Percentiles rank a stretch among this genome's conserved stretches.
Conservation (phyloP, 2,329 filamentous ascomycete species). For the Monosporascus ibericus region DNA sequence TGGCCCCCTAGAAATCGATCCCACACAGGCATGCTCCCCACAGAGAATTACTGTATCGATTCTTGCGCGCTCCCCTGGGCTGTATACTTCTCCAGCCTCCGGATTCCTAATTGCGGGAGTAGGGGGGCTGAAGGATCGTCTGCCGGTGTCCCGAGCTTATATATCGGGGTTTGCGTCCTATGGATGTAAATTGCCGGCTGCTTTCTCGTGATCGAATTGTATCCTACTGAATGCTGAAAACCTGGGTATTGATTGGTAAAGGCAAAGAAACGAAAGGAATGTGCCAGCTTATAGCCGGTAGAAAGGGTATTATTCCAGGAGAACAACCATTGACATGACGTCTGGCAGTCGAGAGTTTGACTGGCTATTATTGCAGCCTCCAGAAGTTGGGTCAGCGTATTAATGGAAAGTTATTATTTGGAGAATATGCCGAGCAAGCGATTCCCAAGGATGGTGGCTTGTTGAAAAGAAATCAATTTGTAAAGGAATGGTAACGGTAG, state of each 20-base stretch:
- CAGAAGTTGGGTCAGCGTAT: no score
- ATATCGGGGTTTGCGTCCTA: neutral
- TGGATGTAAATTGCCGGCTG: neutral
- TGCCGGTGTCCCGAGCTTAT: constrained; percentile 8
- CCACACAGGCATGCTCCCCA: constrained; percentile 24
- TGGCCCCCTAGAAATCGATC: constrained; percentile 27
- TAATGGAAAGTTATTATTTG: no score
- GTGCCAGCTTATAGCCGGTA: neutral
- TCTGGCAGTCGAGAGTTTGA: neutral
- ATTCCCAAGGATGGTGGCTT: no score
- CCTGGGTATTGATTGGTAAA: neutral
- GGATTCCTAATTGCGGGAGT: constrained; percentile 6
- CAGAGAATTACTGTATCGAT: neutral
- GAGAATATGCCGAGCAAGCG: no score
- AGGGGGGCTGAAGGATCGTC: constrained; percentile 14
- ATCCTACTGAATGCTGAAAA: neutral
- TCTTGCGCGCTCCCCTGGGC: constrained; percentile 5
- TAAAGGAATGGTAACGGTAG: no score
- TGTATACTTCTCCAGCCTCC: constrained; percentile 6
- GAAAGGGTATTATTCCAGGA: neutral
- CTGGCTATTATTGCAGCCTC: neutral
- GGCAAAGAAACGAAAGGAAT: neutral
- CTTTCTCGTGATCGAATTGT: neutral
- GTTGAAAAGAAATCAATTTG: no score
- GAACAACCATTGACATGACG: neutral